Conservation (phyloP, 306 rosid genomes). For the Astragalus membranaceus region DNA sequence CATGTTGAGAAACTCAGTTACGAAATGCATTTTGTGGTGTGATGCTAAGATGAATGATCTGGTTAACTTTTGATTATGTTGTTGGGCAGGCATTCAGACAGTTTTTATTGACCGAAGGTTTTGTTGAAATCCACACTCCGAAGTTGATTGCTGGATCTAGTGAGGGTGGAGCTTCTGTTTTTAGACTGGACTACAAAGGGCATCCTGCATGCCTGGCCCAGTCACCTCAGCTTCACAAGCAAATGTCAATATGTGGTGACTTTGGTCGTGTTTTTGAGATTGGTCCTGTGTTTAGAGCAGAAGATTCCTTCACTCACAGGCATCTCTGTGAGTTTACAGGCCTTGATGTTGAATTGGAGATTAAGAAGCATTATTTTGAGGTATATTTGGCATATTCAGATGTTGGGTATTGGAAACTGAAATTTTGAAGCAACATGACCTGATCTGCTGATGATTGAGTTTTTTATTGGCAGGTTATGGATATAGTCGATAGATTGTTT, state of each 20-base stretch:
- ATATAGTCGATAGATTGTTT: slow-evolving; percentile 63
- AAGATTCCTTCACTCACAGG: slow-evolving; percentile 82
- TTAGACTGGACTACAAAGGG: slow-evolving; percentile 81
- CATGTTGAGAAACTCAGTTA: background rate
- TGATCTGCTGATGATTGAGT: slow-evolving; percentile 5
- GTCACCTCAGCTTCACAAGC: slow-evolving; percentile 97
- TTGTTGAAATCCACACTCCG: slow-evolving; percentile 76
- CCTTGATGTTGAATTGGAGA: slow-evolving; percentile 94
- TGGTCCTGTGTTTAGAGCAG: slow-evolving; percentile 89
- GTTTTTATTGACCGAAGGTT: slow-evolving; percentile 45
- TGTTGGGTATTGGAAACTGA: background rate
- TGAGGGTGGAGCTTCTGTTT: slow-evolving; percentile 97
- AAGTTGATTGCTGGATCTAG: slow-evolving; percentile 84
- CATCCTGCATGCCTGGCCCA: slow-evolving; percentile 90
- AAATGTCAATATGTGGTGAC: slow-evolving; percentile 85
- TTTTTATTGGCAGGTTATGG: slow-evolving; percentile 68
- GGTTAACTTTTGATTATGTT: slow-evolving; percentile 3
- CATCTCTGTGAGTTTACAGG: slow-evolving; percentile 95
- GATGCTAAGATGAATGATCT: background rate
- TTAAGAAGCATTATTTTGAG: slow-evolving; percentile 74
- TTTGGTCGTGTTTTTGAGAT: slow-evolving; percentile 83
- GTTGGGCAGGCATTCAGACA: slow-evolving; percentile 60
- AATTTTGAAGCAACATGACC: background rate
- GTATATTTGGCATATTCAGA: slow-evolving; percentile 29
- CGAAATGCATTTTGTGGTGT: background rate